Base-by-base conservation (phyloP, 495 filamentous ascomycete genomes). In the Podospora conica region DNA sequence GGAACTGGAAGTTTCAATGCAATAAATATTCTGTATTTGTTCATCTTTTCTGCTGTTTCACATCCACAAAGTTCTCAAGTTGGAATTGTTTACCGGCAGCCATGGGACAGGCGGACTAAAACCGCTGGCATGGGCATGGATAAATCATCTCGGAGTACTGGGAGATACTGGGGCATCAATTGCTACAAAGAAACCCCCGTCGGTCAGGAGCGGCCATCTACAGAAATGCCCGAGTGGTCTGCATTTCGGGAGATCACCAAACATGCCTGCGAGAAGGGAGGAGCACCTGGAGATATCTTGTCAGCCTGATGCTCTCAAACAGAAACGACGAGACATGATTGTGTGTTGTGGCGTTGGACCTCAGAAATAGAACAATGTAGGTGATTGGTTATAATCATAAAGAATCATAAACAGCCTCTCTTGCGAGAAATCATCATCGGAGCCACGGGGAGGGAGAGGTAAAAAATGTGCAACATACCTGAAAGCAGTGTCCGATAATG, bases 341-440 rank as follows among this genome's bases (percentile, higher is more conserved):
- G 12, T 31, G 18, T 27, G 24, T 2, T 24, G 31, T 22, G 28
- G 25, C n/a, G 58, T 20, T 28, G 40, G 4, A 8, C 63, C 59
- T 79, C 78, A 79, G 76, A 73, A 70, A 73, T 69, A 77, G 77
- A 80, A 79, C 77, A 81, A 80, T 80, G 77, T 78, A 74, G 70
- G 71, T 75, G 68, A 75, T 73, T 76, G 74, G 71, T 74, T 76
- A 72, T 77, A 80, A 80, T 79, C 78, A 80, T 76, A 64, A 72
- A 61, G 68, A 74, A 73, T 82, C 77, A 82, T 80, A 80, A 82
- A 82, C 79, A 82, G 78, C 79, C 78, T 82, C 78, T 73, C 76
- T 72, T 68, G 63, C 68, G 66, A 73, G 66, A 68, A 70, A 28
- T 63, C 69, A 68, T 79, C 76, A 77, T 77, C 71, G 77, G 33